Evolutionary conservation across 257 asterid species (phyloP).

Genomic region (Solanum commersonii): DNA sequence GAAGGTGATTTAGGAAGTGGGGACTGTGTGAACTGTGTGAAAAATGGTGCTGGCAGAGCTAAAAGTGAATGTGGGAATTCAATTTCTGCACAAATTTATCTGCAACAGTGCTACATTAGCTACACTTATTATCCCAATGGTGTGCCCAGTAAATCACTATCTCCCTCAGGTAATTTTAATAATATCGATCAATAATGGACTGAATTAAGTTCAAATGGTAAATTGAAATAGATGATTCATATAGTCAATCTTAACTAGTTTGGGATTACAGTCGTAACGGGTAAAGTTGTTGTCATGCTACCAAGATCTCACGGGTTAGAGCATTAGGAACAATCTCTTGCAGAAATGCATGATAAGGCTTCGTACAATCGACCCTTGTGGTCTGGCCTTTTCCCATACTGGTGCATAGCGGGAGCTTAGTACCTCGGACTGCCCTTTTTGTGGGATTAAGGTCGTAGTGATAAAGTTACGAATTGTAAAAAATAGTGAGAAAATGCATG

Average conservation of each 20-base stretch:
- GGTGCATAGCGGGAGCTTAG: neutral
- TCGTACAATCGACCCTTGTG: no score
- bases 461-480: neutral
- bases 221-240: neutral
- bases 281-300: neutral
- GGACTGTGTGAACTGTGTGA: constrained; percentile 79
- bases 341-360: neutral
- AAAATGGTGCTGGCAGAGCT: constrained; percentile 35
- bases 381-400: neutral
- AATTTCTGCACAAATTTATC: constrained; percentile 60
- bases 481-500: neutral
- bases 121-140: constrained; percentile 76
- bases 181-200: neutral
- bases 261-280: neutral
- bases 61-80: constrained; percentile 50
- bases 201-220: neutral
- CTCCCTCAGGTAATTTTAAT: constrained; percentile 42
- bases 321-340: neutral
- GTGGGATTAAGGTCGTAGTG: neutral
- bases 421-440: no score
- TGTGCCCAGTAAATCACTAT: constrained; percentile 30
- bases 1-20: constrained; percentile 56
- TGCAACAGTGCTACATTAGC: constrained; percentile 59
- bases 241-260: neutral
- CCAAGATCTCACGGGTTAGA: neutral